phyloP scores from a whole-genome alignment of 495 filamentous ascomycete species.

The Xylaria bambusicola region DNA sequence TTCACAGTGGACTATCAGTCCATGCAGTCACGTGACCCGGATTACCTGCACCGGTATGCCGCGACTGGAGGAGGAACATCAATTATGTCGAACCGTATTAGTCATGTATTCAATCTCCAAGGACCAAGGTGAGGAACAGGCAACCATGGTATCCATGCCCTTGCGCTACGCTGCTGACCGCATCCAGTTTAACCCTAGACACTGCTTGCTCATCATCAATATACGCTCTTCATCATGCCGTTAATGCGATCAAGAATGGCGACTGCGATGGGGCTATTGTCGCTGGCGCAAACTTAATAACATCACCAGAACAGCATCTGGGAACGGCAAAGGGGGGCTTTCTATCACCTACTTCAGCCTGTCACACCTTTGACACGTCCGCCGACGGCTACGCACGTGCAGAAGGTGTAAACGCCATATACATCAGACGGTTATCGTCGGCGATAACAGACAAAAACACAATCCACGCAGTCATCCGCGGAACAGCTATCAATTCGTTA shows the following conservation, averaged over 20 bases:
- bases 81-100: constrained; percentile 52
- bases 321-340: constrained; percentile 42
- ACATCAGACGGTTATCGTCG: constrained; percentile 48
- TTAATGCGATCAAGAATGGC: constrained; percentile 33
- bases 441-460: constrained; percentile 48
- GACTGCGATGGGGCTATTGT: constrained; percentile 41
- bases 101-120: constrained; percentile 54
- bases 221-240: constrained; percentile 48
- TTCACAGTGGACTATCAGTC: too few species aligned
- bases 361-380: constrained; percentile 42
- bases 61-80: constrained; percentile 29
- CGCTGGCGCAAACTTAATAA: constrained; percentile 39
- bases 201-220: constrained; percentile 59
- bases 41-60: constrained; percentile 33
- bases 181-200: constrained; percentile 50
- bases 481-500: constrained; percentile 42
- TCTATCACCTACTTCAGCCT: constrained; percentile 44
- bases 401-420: constrained; percentile 31
- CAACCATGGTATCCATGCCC: too few species aligned
- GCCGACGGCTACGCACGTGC: constrained; percentile 36
- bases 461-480: constrained; percentile 52
- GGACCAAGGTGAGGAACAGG: constrained; percentile 50
- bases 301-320: constrained; percentile 36
- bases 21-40: too few species aligned
- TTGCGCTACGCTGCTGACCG: too few species aligned